Evolutionary conservation across 352 stramenopile genomes (phyloP).

Genomic region (Phytophthora megakarya): DNA sequence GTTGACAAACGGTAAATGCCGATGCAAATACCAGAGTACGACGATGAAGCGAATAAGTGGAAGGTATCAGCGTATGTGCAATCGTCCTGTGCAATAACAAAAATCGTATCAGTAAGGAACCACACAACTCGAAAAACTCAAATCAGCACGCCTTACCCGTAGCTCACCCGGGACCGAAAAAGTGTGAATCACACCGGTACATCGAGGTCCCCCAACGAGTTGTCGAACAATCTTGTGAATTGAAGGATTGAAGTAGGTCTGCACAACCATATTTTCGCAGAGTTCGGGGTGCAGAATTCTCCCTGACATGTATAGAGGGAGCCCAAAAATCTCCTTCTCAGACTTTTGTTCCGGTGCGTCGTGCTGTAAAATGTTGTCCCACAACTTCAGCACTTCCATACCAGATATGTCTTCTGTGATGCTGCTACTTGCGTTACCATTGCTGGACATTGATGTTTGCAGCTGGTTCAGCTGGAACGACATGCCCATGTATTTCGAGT

Average conservation of each 20-base stretch:
- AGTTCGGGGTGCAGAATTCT: constrained; percentile 80
- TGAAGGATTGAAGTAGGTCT: constrained; percentile 86
- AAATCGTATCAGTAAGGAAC: background rate
- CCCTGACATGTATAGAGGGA: constrained; percentile 86
- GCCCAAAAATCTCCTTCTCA: constrained; percentile 77
- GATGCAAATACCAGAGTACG: constrained; percentile 70
- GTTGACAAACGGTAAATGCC: constrained; percentile 75
- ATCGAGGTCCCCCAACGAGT: constrained; percentile 73
- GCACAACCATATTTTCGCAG: constrained; percentile 84
- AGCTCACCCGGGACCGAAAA: constrained; percentile 53
- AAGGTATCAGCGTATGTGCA: constrained; percentile 73
- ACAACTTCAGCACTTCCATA: constrained; percentile 54
- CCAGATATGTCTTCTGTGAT: constrained; percentile 20
- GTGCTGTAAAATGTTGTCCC: constrained; percentile 72
- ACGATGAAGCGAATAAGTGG: constrained; percentile 56
- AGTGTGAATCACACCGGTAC: constrained; percentile 75
- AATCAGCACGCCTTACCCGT: constrained; percentile 36
- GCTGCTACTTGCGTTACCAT: background rate
- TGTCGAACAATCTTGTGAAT: constrained; percentile 88
- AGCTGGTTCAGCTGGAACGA: constrained; percentile 63
- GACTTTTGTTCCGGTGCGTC: constrained; percentile 63
- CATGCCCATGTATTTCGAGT: constrained; percentile 89
- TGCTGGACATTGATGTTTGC: constrained; percentile 5
- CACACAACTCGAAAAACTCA: background rate
- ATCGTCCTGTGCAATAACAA: constrained; percentile 24